These are phyloP conservation scores for Zygoascus hellenicus DNA, from an alignment of 1,139 yeast genomes.

Conservation along the genomic window DNA sequence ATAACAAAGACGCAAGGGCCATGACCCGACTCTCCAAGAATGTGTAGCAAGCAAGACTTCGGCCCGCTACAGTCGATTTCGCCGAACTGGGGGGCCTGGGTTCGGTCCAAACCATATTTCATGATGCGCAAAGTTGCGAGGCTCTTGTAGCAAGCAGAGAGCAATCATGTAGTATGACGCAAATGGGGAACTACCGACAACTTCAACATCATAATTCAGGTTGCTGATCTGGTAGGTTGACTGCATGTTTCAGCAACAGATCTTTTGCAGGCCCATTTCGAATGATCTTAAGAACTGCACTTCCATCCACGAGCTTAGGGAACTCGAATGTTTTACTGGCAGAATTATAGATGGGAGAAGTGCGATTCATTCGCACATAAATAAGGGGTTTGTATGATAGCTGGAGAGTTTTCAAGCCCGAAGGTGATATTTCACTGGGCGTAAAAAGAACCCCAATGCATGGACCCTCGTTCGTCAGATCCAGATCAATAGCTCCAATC, in stretches of 20 bases:
- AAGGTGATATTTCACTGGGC: conserved; percentile 4
- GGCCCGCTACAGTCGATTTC: no score
- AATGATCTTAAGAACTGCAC: not conserved
- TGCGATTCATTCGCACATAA: conserved; percentile 5
- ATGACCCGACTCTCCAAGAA: no score
- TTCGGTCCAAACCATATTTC: no score
- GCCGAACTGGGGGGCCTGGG: no score
- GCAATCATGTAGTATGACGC: no score
- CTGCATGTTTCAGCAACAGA: not conserved
- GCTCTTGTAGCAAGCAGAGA: no score
- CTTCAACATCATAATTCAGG: no score
- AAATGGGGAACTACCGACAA: no score
- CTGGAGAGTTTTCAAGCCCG: not conserved
- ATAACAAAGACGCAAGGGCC: no score
- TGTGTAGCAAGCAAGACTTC: no score
- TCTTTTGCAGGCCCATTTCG: conserved; percentile 1
- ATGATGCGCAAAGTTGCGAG: no score
- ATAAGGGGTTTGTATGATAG: not conserved
- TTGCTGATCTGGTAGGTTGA: no score
- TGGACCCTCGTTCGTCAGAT: not conserved
- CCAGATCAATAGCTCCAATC: not conserved
- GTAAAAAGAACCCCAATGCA: conserved; percentile 3
- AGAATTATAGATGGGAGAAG: not conserved
- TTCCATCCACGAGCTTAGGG: conserved; percentile 3
- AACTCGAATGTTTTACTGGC: not conserved